These are phyloP conservation scores for Calophaca sinica DNA, from an alignment of 306 rosid species.

Conservation along the genomic window DNA sequence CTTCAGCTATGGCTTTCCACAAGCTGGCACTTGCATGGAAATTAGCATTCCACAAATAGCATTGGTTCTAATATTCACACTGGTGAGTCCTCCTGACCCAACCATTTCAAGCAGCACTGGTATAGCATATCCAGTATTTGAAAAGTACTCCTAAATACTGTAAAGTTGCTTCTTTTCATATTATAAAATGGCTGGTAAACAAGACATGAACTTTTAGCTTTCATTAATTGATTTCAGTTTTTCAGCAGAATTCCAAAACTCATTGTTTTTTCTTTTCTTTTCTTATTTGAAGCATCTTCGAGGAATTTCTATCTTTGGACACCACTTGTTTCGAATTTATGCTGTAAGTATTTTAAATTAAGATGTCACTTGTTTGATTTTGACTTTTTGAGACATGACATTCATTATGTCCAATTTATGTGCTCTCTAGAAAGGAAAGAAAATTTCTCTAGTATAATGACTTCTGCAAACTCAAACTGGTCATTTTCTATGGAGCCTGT, in stretches of 20 bases:
- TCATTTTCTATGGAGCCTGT: too few relatives aligned
- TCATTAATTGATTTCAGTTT: conserved; percentile 31
- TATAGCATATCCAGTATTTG: neutral
- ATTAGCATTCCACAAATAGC: conserved; percentile 85
- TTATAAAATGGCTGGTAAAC: too few relatives aligned
- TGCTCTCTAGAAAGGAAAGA: neutral
- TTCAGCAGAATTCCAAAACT: neutral
- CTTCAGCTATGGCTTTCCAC: conserved; percentile 95
- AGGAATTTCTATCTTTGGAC: conserved; percentile 84
- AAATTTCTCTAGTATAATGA: too few relatives aligned
- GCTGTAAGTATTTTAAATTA: conserved; percentile 61
- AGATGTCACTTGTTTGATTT: conserved; percentile 23
- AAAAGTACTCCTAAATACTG: neutral
- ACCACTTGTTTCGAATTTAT: conserved; percentile 76
- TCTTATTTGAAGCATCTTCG: conserved; percentile 75
- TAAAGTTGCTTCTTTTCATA: neutral
- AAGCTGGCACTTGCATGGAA: conserved; percentile 93
- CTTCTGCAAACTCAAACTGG: too few relatives aligned
- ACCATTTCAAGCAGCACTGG: conserved; percentile 11
- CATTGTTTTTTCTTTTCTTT: neutral
- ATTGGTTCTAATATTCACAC: conserved; percentile 76
- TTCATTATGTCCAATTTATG: neutral
- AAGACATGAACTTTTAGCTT: conserved; percentile 11
- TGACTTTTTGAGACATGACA: neutral
- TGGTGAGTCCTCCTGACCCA: conserved; percentile 60